Evolutionary conservation across 495 filamentous ascomycete genomes (phyloP).

Genomic region (Sphaerosporella brunnea): DNA sequence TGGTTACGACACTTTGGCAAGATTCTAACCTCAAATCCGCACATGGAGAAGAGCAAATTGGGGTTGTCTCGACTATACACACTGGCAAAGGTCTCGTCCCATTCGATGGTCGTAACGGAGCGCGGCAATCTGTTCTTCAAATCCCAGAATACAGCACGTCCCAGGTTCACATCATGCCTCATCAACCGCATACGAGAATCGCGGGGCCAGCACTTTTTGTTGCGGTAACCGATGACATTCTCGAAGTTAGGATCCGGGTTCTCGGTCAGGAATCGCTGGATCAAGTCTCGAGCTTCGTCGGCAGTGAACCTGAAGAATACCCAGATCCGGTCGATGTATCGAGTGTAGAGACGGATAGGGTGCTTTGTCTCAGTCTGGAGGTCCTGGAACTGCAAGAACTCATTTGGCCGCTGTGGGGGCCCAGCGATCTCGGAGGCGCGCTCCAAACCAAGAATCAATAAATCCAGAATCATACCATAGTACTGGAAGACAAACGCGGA

Average conservation of each 20-base stretch:
- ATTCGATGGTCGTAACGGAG: constrained; percentile 92
- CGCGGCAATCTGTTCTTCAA: constrained; percentile 90
- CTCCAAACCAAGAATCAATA: constrained; percentile 81
- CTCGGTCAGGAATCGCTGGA: constrained; percentile 94
- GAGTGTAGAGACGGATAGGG: constrained; percentile 87
- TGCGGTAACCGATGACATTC: constrained; percentile 96
- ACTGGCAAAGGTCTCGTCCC: constrained; percentile 98
- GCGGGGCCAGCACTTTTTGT: constrained; percentile 98
- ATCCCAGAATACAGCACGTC: constrained; percentile 97
- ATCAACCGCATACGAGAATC: constrained; percentile 96
- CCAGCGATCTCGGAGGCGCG: constrained; percentile 94
- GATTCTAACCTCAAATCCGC: constrained; percentile 92
- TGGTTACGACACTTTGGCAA: constrained; percentile 88
- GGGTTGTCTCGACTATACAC: constrained; percentile 98
- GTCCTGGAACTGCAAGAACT: constrained; percentile 95
- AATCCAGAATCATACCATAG: constrained; percentile 89
- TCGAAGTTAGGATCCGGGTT: constrained; percentile 99
- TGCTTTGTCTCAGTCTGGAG: constrained; percentile 77
- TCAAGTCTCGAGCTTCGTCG: constrained; percentile 87
- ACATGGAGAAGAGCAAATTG: constrained; percentile 95
- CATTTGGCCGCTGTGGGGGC: constrained; percentile 88
- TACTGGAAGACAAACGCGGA: constrained; percentile 98
- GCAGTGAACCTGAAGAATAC: constrained; percentile 87
- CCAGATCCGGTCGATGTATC: constrained; percentile 98
- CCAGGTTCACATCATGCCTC: constrained; percentile 97